Evolutionary conservation across 2,329 filamentous ascomycete species (phyloP).

Genomic region (Scytalidium sp.): DNA sequence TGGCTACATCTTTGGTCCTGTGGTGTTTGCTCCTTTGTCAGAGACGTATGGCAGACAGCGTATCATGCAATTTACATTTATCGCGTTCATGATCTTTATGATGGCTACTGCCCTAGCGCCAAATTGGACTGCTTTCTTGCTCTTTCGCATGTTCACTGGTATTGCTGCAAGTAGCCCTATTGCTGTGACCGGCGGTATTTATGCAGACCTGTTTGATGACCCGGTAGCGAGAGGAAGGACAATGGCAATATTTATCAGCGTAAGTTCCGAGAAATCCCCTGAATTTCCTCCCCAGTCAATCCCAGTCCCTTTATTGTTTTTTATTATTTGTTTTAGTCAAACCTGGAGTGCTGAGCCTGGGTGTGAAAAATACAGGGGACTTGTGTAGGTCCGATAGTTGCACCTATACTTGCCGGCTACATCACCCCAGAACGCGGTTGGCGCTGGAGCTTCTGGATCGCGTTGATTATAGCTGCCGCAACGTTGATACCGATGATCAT

Average conservation of each 20-base stretch:
- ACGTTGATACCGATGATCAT: conserved; percentile 59
- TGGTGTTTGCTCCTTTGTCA: conserved; percentile 63
- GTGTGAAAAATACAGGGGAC: conserved; percentile 43
- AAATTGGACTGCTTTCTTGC: conserved; percentile 60
- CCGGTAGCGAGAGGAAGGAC: conserved; percentile 53
- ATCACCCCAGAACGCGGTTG: conserved; percentile 53
- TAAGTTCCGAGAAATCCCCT: too few relatives aligned
- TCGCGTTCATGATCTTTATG: conserved; percentile 63
- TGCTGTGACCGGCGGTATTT: conserved; percentile 58
- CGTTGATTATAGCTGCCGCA: conserved; percentile 59
- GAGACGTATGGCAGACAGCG: conserved; percentile 61
- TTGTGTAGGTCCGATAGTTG: conserved; percentile 59
- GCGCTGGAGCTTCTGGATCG: conserved; percentile 63
- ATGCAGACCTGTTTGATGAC: conserved; percentile 64
- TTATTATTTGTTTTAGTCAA: neutral
- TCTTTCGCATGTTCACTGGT: conserved; percentile 60
- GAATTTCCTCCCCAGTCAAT: neutral
- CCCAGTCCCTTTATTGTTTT: neutral
- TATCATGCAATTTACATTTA: conserved; percentile 61
- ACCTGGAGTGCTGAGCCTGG: neutral
- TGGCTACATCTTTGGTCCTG: conserved; percentile 54
- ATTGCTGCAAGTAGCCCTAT: conserved; percentile 57
- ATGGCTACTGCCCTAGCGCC: conserved; percentile 61
- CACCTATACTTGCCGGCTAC: conserved; percentile 59
- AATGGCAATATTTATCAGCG: conserved; percentile 63